phyloP scores from a whole-genome alignment of 2,329 filamentous ascomycete species.

The Xylaria sp. region DNA sequence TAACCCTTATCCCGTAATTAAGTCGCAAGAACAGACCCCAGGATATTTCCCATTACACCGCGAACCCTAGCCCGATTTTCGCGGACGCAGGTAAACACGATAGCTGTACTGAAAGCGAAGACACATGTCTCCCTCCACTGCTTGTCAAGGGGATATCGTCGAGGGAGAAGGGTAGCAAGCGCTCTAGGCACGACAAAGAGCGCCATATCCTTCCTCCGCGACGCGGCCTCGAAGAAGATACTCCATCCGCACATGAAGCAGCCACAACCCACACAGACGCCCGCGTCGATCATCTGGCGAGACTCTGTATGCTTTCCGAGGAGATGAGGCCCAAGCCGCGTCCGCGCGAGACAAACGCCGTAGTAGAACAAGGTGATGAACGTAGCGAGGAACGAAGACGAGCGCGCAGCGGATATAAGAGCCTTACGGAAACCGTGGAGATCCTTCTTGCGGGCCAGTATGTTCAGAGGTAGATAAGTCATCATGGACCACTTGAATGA shows the following conservation, averaged over 20 bases:
- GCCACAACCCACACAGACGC: constrained; percentile 75
- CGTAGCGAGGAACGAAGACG: constrained; percentile 78
- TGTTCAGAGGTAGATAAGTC: constrained; percentile 80
- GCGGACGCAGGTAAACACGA: constrained; percentile 73
- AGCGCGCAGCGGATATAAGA: constrained; percentile 70
- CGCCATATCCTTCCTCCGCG: constrained; percentile 76
- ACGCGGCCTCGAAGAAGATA: constrained; percentile 74
- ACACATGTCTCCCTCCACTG: constrained; percentile 73
- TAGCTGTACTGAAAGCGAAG: constrained; percentile 74
- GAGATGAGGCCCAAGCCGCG: constrained; percentile 75
- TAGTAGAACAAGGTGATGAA: constrained; percentile 88
- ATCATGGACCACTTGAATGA: constrained; percentile 79
- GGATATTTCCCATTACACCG: constrained; percentile 72
- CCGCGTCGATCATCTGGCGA: constrained; percentile 66
- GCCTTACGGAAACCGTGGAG: constrained; percentile 58
- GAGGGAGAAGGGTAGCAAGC: constrained; percentile 76
- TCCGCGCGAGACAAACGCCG: constrained; percentile 80
- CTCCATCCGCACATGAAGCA: constrained; percentile 85
- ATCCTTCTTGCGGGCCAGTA: constrained; percentile 65
- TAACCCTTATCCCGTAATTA: constrained; percentile 14
- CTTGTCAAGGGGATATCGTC: constrained; percentile 70
- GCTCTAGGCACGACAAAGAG: constrained; percentile 85
- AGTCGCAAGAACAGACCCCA: constrained; percentile 60
- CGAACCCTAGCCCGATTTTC: constrained; percentile 72
- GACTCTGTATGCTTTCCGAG: constrained; percentile 62